These are phyloP conservation scores for Hylodesmum podocarpum DNA, from an alignment of 306 rosid genomes.

Conservation along the genomic window DNA sequence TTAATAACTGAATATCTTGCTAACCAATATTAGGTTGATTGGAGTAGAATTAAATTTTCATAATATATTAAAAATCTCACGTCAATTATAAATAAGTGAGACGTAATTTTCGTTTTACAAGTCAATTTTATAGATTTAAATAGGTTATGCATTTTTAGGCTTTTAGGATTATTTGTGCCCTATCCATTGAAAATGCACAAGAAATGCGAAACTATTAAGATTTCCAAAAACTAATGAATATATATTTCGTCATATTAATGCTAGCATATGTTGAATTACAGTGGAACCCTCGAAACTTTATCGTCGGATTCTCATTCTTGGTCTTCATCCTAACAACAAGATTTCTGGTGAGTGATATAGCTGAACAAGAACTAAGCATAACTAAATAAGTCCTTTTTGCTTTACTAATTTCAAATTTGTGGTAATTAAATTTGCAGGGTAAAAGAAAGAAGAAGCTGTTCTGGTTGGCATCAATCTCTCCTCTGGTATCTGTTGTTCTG, in stretches of 20 bases:
- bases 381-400: not conserved
- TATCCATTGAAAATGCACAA: not conserved
- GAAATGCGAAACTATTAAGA: not conserved
- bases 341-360: constrained; percentile 52
- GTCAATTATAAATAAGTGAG: too few species aligned
- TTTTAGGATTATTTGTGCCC: too few species aligned
- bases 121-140: too few species aligned
- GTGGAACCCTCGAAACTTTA: constrained; percentile 72
- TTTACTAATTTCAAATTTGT: not conserved
- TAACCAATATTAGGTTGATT: too few species aligned
- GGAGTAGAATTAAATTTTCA: too few species aligned
- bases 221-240: not conserved
- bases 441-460: constrained; percentile 63
- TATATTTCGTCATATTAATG: not conserved
- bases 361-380: not conserved
- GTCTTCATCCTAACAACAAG: constrained; percentile 60
- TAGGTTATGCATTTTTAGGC: too few species aligned
- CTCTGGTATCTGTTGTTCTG: constrained; percentile 61
- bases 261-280: constrained; percentile 34
- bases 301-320: constrained; percentile 71
- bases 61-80: too few species aligned
- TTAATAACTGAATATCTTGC: too few species aligned
- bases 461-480: constrained; percentile 83
- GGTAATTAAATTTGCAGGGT: constrained; percentile 41
- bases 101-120: too few species aligned